phyloP scores from a whole-genome alignment of 345 rosid genomes.

The Salix koriyanagi region DNA sequence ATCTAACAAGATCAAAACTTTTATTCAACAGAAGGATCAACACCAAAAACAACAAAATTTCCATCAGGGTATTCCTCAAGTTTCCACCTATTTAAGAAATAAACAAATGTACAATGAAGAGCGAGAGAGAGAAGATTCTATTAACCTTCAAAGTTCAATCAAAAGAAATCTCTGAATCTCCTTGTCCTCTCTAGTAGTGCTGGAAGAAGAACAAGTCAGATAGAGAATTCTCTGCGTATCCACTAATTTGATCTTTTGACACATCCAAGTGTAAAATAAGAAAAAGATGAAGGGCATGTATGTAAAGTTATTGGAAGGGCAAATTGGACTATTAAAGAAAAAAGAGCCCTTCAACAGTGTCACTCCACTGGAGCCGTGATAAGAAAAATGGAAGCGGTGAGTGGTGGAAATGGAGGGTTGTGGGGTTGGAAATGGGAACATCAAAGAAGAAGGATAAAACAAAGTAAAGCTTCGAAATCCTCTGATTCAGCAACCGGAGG shows the following conservation, averaged over 20 bases:
- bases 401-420: constrained; percentile 44
- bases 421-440: constrained; percentile 52
- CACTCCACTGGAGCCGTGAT: background rate
- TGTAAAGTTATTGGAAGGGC: background rate
- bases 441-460: constrained; percentile 18
- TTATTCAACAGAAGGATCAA: too few relatives aligned
- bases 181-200: too few relatives aligned
- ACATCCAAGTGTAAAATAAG: background rate
- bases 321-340: background rate
- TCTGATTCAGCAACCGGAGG: constrained; percentile 44
- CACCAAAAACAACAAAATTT: too few relatives aligned
- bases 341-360: background rate
- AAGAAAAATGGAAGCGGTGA: background rate
- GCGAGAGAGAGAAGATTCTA: too few relatives aligned
- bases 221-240: background rate
- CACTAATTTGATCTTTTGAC: background rate
- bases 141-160: too few relatives aligned
- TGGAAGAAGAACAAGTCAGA: too few relatives aligned
- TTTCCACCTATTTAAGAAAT: too few relatives aligned
- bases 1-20: too few relatives aligned
- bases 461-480: constrained; percentile 36
- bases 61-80: too few relatives aligned
- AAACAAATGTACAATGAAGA: too few relatives aligned
- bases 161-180: too few relatives aligned
- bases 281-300: background rate